Conservation (phyloP, 164 flowering plant genomes). For the Liriodendron chinense region DNA sequence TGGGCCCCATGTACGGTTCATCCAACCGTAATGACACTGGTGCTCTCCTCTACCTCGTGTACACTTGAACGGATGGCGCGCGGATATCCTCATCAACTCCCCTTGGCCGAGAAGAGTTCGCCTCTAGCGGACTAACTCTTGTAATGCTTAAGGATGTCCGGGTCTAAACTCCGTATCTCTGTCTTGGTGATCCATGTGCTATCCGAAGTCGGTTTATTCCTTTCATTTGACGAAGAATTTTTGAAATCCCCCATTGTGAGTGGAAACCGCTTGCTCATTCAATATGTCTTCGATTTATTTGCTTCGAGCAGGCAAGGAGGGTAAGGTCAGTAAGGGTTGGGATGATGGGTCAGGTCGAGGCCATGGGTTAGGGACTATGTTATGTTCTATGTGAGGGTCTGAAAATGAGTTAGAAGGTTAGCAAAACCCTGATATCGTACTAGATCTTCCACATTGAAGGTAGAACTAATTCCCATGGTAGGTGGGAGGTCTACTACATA, state of each 20-base stretch:
- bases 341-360: neutral
- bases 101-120: neutral
- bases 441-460: neutral
- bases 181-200: neutral
- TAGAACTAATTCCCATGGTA: neutral
- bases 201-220: neutral
- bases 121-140: neutral
- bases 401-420: neutral
- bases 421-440: no score
- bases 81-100: no score
- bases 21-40: no score
- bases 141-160: neutral
- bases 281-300: neutral
- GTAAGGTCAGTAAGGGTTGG: no score
- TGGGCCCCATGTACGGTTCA: no score
- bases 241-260: neutral
- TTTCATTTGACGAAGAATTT: neutral
- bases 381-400: neutral
- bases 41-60: no score
- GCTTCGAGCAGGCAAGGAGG: no score
- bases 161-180: neutral
- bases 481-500: neutral
- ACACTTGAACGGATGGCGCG: no score
- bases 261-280: neutral
- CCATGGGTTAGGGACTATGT: neutral